A percentile compares a stretch with the other conserved stretches of the same genome.
These are phyloP conservation scores for Raphanus raphanistrum DNA, from an alignment of 345 rosid species.

Conservation along the genomic window DNA sequence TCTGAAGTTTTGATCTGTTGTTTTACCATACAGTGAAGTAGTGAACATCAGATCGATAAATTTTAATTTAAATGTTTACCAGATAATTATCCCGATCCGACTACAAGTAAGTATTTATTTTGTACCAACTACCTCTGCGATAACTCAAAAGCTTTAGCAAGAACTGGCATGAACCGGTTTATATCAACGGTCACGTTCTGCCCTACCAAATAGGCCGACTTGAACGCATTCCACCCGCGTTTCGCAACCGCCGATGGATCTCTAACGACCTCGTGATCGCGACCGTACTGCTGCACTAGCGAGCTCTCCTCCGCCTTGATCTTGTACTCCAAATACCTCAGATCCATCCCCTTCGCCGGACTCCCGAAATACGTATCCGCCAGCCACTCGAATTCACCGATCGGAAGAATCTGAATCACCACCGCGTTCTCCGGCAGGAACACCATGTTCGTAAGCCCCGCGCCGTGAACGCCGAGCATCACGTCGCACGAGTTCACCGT, in stretches of 20 bases:
- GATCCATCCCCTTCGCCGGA: slow-evolving; percentile 63
- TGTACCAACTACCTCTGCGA: slow-evolving; percentile 30
- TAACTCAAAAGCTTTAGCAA: slow-evolving; percentile 60
- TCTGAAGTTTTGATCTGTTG: not conserved
- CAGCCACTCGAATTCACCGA: slow-evolving; percentile 65
- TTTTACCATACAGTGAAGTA: not conserved
- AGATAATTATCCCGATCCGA: not conserved
- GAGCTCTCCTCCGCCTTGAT: slow-evolving; percentile 63
- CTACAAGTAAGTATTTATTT: slow-evolving; percentile 13
- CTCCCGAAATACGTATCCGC: slow-evolving; percentile 49
- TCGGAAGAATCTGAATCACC: slow-evolving; percentile 69
- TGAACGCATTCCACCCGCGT: slow-evolving; percentile 60
- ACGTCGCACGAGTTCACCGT: slow-evolving; percentile 76
- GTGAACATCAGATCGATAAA: not conserved
- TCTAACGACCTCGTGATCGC: slow-evolving; percentile 52
- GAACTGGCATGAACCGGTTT: slow-evolving; percentile 58
- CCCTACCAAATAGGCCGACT: slow-evolving; percentile 54
- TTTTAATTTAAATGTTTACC: not conserved
- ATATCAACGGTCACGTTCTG: slow-evolving; percentile 68
- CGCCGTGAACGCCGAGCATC: slow-evolving; percentile 85
- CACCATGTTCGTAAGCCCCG: slow-evolving; percentile 77
- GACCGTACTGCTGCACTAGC: slow-evolving; percentile 49
- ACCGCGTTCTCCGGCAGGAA: slow-evolving; percentile 84
- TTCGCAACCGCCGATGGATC: slow-evolving; percentile 51
- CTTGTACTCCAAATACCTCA: slow-evolving; percentile 65